A percentile compares a stretch with the other conserved stretches of the same genome.
These are phyloP conservation scores for Leccinum fallax DNA, from an alignment of 1,284 basidiomycete genomes.

Conservation along the genomic window DNA sequence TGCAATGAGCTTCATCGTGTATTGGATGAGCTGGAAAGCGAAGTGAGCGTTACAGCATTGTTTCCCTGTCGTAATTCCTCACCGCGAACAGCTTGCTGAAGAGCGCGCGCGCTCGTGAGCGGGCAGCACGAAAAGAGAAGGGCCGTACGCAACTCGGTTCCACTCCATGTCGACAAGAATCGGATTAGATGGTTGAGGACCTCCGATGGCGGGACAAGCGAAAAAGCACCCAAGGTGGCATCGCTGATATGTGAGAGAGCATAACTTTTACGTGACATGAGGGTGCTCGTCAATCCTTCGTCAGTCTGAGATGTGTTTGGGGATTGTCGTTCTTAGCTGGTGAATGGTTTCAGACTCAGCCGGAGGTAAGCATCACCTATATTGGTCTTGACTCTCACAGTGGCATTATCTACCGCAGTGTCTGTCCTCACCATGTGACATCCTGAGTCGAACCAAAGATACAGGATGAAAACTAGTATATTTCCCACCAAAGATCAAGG, in stretches of 20 bases:
- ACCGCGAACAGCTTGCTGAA: conserved; percentile 78
- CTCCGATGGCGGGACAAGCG: conserved; percentile 56
- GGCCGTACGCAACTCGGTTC: conserved; percentile 68
- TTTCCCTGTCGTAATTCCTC: not conserved
- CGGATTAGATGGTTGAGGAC: conserved; percentile 70
- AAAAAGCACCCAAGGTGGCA: conserved; percentile 62
- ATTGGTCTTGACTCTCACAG: not conserved
- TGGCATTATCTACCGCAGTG: not conserved
- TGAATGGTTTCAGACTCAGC: not conserved
- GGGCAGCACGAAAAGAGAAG: conserved; percentile 10
- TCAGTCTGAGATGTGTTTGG: not conserved
- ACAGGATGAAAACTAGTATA: not conserved
- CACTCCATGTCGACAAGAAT: conserved; percentile 78
- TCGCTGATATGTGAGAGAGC: conserved; percentile 56
- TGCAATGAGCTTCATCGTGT: conserved; percentile 65
- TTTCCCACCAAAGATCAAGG: not conserved
- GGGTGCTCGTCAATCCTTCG: not conserved
- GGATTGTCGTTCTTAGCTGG: not conserved
- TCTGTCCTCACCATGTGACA: not conserved
- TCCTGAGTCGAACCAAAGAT: not conserved
- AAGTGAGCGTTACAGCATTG: not conserved
- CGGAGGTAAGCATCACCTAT: not conserved
- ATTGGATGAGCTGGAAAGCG: conserved; percentile 62
- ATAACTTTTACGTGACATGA: conserved; percentile 44
- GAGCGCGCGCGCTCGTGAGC: conserved; percentile 19